phyloP scores from a whole-genome alignment of 805 yeast species.

The Candida ortonii region DNA sequence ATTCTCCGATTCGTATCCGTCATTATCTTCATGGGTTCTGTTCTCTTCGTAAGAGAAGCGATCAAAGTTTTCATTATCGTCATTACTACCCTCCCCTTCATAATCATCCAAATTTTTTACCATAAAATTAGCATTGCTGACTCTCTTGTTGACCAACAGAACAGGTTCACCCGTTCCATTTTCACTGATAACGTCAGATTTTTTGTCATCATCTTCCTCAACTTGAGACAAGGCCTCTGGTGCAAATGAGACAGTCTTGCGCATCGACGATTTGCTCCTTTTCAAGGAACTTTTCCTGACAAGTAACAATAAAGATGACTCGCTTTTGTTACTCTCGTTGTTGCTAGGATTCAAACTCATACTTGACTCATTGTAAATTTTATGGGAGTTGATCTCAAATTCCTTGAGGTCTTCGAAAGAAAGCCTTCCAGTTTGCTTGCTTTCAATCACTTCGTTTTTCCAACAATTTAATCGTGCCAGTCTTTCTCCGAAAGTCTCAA shows the following conservation, averaged over 20 bases:
- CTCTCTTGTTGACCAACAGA: conserved; percentile 26
- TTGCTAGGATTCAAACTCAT: conserved; percentile 9
- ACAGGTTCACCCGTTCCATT: conserved; percentile 30
- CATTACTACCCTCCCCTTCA: too few relatives aligned
- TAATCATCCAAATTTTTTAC: conserved; percentile 34
- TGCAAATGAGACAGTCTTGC: conserved; percentile 33
- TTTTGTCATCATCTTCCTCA: conserved; percentile 34
- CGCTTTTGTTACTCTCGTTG: conserved; percentile 17
- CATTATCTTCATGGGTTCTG: conserved; percentile 5
- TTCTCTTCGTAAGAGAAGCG: conserved; percentile 17
- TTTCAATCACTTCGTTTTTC: conserved; percentile 75
- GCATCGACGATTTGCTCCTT: conserved; percentile 23
- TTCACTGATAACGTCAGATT: conserved; percentile 43
- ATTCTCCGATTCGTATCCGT: conserved; percentile 8
- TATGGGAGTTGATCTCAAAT: conserved; percentile 23
- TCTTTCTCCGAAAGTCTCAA: conserved; percentile 89
- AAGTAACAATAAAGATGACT: conserved; percentile 22
- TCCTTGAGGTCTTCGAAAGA: conserved; percentile 27
- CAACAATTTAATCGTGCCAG: conserved; percentile 89
- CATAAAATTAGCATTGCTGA: conserved; percentile 30
- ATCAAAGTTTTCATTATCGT: conserved; percentile 13
- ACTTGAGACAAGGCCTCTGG: conserved; percentile 19
- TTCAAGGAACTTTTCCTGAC: conserved; percentile 26
- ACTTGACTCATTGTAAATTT: conserved; percentile 16
- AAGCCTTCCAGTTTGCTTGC: conserved; percentile 23